Evolutionary conservation across 176 grass and related monocot genomes (phyloP), one percentile per base, ranked within the genome.

Genomic region (Rhynchospora tenuis): DNA sequence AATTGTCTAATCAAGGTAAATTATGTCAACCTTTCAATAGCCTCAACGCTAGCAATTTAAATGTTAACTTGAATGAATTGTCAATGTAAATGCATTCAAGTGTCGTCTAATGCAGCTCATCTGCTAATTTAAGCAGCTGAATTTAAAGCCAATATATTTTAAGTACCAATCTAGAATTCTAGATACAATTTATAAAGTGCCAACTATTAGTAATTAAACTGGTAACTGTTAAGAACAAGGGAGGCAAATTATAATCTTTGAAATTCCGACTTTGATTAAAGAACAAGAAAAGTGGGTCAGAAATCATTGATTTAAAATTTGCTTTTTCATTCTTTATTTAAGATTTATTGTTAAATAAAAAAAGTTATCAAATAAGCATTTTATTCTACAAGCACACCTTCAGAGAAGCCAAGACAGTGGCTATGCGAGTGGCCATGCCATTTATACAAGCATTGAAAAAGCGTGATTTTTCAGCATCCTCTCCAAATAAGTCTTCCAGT

Each of bases 401-500:
- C 59, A 95, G 88, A n/a, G 96, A 98, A 86, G 92, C 92, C 89
- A 98, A 90, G 83, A 83, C 79, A 70, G 93, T 95, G n/a, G 91
- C 91, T 76, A 98, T 88, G 64, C 92, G 96, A 89, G 80, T 83
- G 81, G 93, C 96, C 88, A 95, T 98, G 1, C 67, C 90, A 73
- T 48, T 91, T 88, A 98, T 78, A 86, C 81, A 89, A 28, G 93
- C 88, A 3, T 94, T 94, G 63, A 86, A 94, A 64, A 75, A 88
- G 50, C 92, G 85, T 8, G 92, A 88, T 84, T 90, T 90, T 81
- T 89, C 48, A 2, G 83, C 84, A 73, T 89, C 87, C 56, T 86
- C 85, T 65, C 89, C 82, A 78, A 86, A 98, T 82, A 98, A 85
- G 33, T 98, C 96, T 59, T 57, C 89, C 54, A 95, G 58, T 1